Conservation (phyloP, 2,329 filamentous ascomycete genomes). For the Phaeosphaeria sp. region DNA sequence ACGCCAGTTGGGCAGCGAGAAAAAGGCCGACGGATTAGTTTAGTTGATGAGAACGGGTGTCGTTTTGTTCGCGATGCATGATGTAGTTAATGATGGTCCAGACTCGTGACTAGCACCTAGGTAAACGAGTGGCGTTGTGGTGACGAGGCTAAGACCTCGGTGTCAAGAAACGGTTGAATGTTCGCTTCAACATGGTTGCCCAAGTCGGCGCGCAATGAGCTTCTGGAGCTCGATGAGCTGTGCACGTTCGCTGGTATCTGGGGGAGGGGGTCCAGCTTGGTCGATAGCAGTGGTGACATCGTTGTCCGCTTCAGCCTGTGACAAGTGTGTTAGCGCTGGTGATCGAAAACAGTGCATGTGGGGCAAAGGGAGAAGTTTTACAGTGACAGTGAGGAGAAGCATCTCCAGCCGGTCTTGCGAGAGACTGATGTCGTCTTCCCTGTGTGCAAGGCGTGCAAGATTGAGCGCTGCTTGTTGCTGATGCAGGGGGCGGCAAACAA, state of each 20-base stretch:
- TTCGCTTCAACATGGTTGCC: conserved; percentile 22
- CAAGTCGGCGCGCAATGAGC: conserved; percentile 41
- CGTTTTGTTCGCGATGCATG: conserved; percentile 14
- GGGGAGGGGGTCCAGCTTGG: conserved; percentile 32
- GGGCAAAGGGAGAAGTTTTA: conserved; percentile 55
- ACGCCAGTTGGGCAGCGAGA: neutral
- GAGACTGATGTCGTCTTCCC: conserved; percentile 58
- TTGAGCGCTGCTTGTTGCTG: conserved; percentile 73
- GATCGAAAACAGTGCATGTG: conserved; percentile 35
- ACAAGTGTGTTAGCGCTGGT: conserved; percentile 45
- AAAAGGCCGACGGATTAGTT: neutral
- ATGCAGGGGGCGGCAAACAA: conserved; percentile 52
- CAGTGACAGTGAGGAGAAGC: conserved; percentile 68
- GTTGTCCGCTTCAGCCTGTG: conserved; percentile 50
- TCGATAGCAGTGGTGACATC: conserved; percentile 42
- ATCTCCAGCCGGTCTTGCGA: conserved; percentile 53
- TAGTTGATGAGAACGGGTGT: conserved; percentile 2
- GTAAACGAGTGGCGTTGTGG: conserved; percentile 24
- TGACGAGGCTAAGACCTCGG: conserved; percentile 23
- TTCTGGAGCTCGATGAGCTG: conserved; percentile 40
- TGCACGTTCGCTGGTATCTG: conserved; percentile 34
- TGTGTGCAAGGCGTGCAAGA: conserved; percentile 64
- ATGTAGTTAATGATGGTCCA: conserved; percentile 20
- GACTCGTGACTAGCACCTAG: conserved; percentile 17
- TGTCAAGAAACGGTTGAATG: conserved; percentile 14